Percentiles rank a stretch among this genome's conserved stretches.
Conservation (phyloP, 805 yeast genomes). For the Wickerhamiella spandovensis region DNA sequence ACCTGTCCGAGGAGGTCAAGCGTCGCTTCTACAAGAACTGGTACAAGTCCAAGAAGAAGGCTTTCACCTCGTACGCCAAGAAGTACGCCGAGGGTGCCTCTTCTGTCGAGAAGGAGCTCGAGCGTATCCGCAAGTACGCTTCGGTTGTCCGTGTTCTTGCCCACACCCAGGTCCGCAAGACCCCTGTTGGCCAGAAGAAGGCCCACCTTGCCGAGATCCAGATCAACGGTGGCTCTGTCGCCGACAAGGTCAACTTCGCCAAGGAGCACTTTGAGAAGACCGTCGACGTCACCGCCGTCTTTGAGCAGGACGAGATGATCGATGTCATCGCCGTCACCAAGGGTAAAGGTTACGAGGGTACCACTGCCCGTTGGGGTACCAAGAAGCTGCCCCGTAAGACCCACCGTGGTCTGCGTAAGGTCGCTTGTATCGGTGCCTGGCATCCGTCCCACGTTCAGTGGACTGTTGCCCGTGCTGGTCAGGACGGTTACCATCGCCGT, state of each 20-base stretch:
- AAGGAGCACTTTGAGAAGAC: slow-evolving; percentile 98
- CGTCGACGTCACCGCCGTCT: slow-evolving; percentile 86
- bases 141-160: slow-evolving; percentile 97
- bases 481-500: slow-evolving; percentile 99
- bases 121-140: slow-evolving; percentile 97
- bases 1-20: slow-evolving; percentile 96
- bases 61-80: slow-evolving; percentile 99
- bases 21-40: slow-evolving; percentile 99
- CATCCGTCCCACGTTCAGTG: slow-evolving; percentile 99
- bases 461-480: slow-evolving; percentile 99
- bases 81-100: slow-evolving; percentile 89
- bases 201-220: slow-evolving; percentile 99
- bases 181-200: slow-evolving; percentile 98
- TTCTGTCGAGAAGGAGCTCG: slow-evolving; percentile 87
- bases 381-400: slow-evolving; percentile 99
- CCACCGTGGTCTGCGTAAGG: slow-evolving; percentile 99
- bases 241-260: slow-evolving; percentile 98
- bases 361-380: slow-evolving; percentile 99
- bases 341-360: slow-evolving; percentile 99
- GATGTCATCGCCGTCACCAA: slow-evolving; percentile 99
- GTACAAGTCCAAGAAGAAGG: slow-evolving; percentile 99
- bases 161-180: slow-evolving; percentile 99
- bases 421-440: slow-evolving; percentile 99
- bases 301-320: slow-evolving; percentile 97
- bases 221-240: slow-evolving; percentile 96